Base-by-base conservation (phyloP, 768 basidiomycete genomes). In the Boletus rex-veris region DNA sequence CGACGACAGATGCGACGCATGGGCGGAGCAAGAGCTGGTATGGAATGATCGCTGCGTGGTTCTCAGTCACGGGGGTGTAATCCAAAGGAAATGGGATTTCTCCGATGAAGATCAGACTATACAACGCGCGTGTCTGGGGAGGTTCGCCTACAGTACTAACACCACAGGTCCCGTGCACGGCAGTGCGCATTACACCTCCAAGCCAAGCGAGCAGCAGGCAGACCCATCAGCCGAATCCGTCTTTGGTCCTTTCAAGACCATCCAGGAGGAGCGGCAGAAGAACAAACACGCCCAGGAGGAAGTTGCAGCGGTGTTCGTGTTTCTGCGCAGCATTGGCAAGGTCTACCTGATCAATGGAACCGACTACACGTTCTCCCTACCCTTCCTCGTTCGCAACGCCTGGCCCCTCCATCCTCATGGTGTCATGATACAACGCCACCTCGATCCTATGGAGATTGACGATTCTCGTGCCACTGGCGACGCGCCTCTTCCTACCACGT, bases 351-450 rank as follows among this genome's bases (percentile, higher is more conserved):
- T 77, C 58, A 86, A 87, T 56, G 90, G 90, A 5, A 63, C 79
- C 33, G 85, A 90, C 59, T 90, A 85, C 62, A 88, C 87, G 1
- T 86, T 91, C 65, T 81, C 86, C 28, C 72, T 93, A 5, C 91
- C 91, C 1, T 93, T 93, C 64, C 80, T 90, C 53, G 87, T 90
- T 4, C 78, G 85, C 36, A 81, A 77, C 55, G 90, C 87, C 1
- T 92, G 89, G 90, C 83, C 90, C 5, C 72, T 90, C 19, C 77
- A 75, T 53, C 91, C 91, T 1, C 85, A 88, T 58, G 91, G 91
- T 1, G 79, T 92, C 21, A 76, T 92, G 73, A 80, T 93, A 40
- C 88, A 92, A 61, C 77, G 91, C 26, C 80, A 82, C 5, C 74
- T 90, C 45, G 88, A 89, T 59, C 75, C 80, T 1, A 73, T 74